Conservation (phyloP, 192 early-diverging fungal genomes). For the Backusella parvicylindrica region DNA sequence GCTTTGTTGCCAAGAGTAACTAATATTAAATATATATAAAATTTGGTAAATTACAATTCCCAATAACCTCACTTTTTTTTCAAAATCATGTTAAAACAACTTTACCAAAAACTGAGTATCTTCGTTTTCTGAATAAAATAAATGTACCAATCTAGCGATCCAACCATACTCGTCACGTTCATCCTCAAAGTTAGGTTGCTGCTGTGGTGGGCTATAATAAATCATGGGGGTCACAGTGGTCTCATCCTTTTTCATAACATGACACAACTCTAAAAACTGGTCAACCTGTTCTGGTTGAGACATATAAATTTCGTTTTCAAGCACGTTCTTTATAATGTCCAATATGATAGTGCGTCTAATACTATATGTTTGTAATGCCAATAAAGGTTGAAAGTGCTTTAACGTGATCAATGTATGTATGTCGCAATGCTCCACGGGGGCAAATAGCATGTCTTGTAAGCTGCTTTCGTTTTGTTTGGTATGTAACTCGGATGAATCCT, state of each 20-base stretch:
- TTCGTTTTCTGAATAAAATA: constrained; percentile 64
- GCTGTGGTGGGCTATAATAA: constrained; percentile 30
- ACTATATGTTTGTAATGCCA: constrained; percentile 80
- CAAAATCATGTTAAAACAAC: not conserved
- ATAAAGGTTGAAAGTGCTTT: constrained; percentile 76
- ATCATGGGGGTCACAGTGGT: constrained; percentile 47
- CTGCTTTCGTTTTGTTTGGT: constrained; percentile 68
- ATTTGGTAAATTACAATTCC: too few species aligned
- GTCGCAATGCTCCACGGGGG: constrained; percentile 77
- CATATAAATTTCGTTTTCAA: constrained; percentile 66
- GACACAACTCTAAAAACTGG: constrained; percentile 72
- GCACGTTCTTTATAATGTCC: constrained; percentile 62
- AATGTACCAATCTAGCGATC: constrained; percentile 77
- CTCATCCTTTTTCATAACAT: constrained; percentile 75
- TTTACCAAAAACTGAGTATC: constrained; percentile 78
- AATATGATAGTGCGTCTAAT: constrained; percentile 81
- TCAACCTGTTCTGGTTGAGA: constrained; percentile 71
- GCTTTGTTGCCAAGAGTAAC: constrained; percentile 74
- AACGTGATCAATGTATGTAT: constrained; percentile 66
- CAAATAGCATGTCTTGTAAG: constrained; percentile 76
- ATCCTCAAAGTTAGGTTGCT: constrained; percentile 62
- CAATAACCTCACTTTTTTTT: too few species aligned
- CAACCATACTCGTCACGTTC: constrained; percentile 86
- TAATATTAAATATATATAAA: constrained; percentile 24
- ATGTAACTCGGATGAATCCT: constrained; percentile 57